Percentiles rank a stretch among this genome's conserved stretches.
Evolutionary conservation across 2,329 filamentous ascomycete species (phyloP).

Genomic region (Aspergillus sp.): DNA sequence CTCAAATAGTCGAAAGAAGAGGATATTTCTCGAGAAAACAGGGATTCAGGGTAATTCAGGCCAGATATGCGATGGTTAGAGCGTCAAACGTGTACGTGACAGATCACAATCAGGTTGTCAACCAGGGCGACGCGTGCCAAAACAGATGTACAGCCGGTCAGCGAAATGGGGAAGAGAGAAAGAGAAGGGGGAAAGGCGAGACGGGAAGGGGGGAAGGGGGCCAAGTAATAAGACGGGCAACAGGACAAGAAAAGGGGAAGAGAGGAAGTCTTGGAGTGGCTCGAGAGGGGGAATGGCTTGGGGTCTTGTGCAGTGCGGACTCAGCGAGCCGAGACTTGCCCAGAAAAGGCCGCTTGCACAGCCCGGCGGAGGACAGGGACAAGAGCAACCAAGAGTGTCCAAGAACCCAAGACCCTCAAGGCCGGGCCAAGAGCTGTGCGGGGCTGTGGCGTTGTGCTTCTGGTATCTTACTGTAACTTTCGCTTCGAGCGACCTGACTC

Average conservation of each 20-base stretch:
- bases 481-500: background rate
- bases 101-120: slow-evolving; percentile 9
- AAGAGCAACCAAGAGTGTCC: slow-evolving; percentile 17
- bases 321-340: slow-evolving; percentile 38
- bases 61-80: background rate
- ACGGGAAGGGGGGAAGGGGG: slow-evolving; percentile 13
- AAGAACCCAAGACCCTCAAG: background rate
- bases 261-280: slow-evolving; percentile 24
- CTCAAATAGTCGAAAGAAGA: slow-evolving; percentile 2
- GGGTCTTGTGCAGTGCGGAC: slow-evolving; percentile 26
- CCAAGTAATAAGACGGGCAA: slow-evolving; percentile 16
- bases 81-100: background rate
- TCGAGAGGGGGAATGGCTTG: slow-evolving; percentile 24
- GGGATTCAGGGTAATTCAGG: slow-evolving; percentile 2
- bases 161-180: slow-evolving; percentile 15
- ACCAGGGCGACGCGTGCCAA: slow-evolving; percentile 11
- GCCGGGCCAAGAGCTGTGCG: slow-evolving; percentile 12
- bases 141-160: slow-evolving; percentile 9
- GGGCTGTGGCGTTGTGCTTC: background rate
- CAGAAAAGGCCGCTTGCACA: slow-evolving; percentile 39
- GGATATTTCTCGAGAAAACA: slow-evolving; percentile 8
- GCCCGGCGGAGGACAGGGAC: slow-evolving; percentile 37
- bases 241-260: slow-evolving; percentile 18
- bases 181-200: slow-evolving; percentile 9
- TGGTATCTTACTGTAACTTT: background rate